Evolutionary conservation across 106 monocot species (phyloP), one percentile per base, ranked within the genome.

Genomic region (Dioscorea zingiberensis): DNA sequence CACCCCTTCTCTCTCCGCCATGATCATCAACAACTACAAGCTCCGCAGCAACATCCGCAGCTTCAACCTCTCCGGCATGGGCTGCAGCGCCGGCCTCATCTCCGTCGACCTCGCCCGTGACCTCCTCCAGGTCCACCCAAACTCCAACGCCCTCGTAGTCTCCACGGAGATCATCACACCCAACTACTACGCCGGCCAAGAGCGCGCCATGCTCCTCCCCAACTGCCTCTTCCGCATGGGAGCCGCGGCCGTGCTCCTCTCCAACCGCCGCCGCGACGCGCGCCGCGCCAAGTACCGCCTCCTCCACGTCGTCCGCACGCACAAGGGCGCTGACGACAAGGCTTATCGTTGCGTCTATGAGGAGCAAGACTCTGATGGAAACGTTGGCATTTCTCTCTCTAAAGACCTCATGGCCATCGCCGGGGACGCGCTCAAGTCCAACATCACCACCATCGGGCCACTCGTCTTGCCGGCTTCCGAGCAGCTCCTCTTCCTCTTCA

Each of bases 401-500:
- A 87, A 87, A 47, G 82, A 87, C 63, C 82, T 87, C 24, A 88
- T 80, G 80, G 55, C 64, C 16, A 71, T 87, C 29, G 86, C 86
- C n/a, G 86, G 83, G 8, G 66, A 78, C 10, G 72, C 85, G 25
- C 79, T 90, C 63, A 85, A 85, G 73, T 63, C 79, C 21, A 90
- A 90, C 77, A 90, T 90, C 74, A 85, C 83, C 26, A 67, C 83
- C 49, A 79, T 80, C 29, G 84, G 76, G 2, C 84, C 80, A 4
- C 65, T 84, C n/a, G 84, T 84, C 21, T 73, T 84, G 24, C 85
- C 84, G 11, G 55, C 62, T 21, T 61, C 72, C 28, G 84, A 85
- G 69, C 78, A 84, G 63, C 70, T 84, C 25, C 62, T 69, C 22
- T 84, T 84, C 65, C 62, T 82, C 32, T 58, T 66, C n/a, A 70